Evolutionary conservation across 176 grass and related monocot species (phyloP), one percentile per base, ranked within the genome.

Genomic region (Luzula sylvatica): DNA sequence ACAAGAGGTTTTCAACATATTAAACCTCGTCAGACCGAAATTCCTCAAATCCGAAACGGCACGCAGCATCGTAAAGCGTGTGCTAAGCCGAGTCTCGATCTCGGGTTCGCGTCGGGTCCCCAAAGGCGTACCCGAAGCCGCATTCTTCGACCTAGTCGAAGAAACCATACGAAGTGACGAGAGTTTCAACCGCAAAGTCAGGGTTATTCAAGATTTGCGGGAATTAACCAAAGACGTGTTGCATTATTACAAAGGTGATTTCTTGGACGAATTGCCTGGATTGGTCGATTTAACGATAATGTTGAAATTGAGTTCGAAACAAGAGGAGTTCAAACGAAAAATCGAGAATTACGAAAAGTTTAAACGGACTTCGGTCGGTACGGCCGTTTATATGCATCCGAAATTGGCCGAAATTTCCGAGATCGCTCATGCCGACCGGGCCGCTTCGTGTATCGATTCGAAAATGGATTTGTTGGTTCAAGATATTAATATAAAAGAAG

Each of bases 191-290:
- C 83, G 92, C 49, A 96, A 96, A 85, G 55, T 79, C 26, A 78
- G 79, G 51, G 92, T 89, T 20, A 89, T 96, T 65, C 70, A 77
- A 79, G 65, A 87, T 58, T 77, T 96, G 24, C 68, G 92, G 45
- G 92, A 96, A 77, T 40, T 96, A 58, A 96, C 92, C 4, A 76
- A 86, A 22, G 67, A 82, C 48, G 92, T 96, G 54, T 81, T 96
- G 69, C 92, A 96, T 58, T 96, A 96, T 55, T 96, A 96, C 14
- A 89, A 70, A 69, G 90, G 92, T 29, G 90, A 89, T 45, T 79
- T 96, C 50, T 79, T 96, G 58, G 90, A 96, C 56, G 90, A 96
- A 56, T 62, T 96, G 17, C 84, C 90, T 62, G 90, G 92, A 20
- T 68, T 96, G 48, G 42, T 89, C 26, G 92, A 96, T 70, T 73